These are phyloP conservation scores for Botrytis aclada DNA, from an alignment of 2,329 filamentous ascomycete genomes.

Conservation along the genomic window DNA sequence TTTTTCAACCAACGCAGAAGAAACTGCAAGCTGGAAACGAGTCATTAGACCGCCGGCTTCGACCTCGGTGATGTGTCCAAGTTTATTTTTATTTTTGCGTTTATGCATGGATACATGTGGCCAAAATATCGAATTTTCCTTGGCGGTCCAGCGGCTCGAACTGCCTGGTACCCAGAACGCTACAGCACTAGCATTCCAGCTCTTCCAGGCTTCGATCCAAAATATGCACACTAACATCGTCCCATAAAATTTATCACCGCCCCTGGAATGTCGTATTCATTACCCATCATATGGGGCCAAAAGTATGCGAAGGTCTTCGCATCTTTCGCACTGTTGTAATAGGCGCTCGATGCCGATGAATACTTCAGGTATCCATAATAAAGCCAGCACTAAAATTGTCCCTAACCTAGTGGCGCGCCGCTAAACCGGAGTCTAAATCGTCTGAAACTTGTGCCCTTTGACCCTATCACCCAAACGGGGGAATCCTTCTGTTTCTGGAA, in stretches of 20 bases:
- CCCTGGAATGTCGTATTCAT: not conserved
- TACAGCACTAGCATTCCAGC: not conserved
- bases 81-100: not conserved
- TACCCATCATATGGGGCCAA: not conserved
- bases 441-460: not conserved
- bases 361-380: not conserved
- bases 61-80: not conserved
- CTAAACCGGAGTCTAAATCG: not conserved
- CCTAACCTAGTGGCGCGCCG: not conserved
- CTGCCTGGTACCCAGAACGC: not conserved
- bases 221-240: not conserved
- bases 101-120: not conserved
- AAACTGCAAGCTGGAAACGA: not conserved
- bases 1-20: not conserved
- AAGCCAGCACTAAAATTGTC: not conserved
- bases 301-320: not conserved
- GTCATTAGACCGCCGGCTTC: not conserved
- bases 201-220: not conserved
- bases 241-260: not conserved
- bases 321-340: too few relatives aligned
- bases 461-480: not conserved
- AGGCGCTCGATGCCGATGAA: not conserved
- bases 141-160: not conserved
- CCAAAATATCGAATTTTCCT: not conserved
- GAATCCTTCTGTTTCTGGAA: not conserved